Percentiles rank a stretch among this genome's conserved stretches.
Evolutionary conservation across 306 rosid species (phyloP).

Genomic region (Lathyrus sativus): DNA sequence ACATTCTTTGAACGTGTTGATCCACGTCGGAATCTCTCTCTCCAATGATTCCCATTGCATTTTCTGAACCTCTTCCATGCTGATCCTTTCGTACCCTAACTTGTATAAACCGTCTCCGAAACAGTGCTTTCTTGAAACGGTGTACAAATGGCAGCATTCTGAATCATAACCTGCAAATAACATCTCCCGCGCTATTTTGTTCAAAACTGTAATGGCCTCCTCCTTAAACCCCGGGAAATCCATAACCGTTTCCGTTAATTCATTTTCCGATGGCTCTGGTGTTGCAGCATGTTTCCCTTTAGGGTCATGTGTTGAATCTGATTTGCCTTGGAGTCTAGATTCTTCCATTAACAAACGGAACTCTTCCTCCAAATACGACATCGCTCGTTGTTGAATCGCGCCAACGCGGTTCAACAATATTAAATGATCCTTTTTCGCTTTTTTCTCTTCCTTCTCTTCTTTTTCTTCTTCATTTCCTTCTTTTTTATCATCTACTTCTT

Average conservation of each 20-base stretch:
- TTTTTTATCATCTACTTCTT: not conserved
- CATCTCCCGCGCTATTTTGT: constrained; percentile 50
- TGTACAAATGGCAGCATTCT: constrained; percentile 51
- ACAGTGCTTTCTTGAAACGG: constrained; percentile 43
- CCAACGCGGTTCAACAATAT: constrained; percentile 51
- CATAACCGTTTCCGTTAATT: not conserved
- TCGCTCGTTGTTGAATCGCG: constrained; percentile 51
- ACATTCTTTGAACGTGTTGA: constrained; percentile 48
- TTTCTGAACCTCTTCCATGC: constrained; percentile 60
- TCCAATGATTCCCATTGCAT: constrained; percentile 65
- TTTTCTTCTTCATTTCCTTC: not conserved
- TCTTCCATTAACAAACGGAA: constrained; percentile 55
- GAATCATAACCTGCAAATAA: constrained; percentile 43
- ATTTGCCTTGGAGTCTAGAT: constrained; percentile 25
- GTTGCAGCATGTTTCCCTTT: constrained; percentile 41
- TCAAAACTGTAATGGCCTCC: constrained; percentile 38
- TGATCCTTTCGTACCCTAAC: constrained; percentile 50
- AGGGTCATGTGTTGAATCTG: not conserved
- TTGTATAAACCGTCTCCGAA: constrained; percentile 45
- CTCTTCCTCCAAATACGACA: constrained; percentile 68
- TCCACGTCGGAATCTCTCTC: constrained; percentile 58
- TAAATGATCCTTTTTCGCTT: not conserved
- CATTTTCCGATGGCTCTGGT: constrained; percentile 42
- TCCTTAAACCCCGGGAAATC: constrained; percentile 48
- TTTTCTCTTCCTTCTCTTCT: not conserved